Percentiles rank a stretch among this genome's conserved stretches.
Evolutionary conservation across 2,329 filamentous ascomycete genomes (phyloP).

Genomic region (Ramularia collo-cygni): DNA sequence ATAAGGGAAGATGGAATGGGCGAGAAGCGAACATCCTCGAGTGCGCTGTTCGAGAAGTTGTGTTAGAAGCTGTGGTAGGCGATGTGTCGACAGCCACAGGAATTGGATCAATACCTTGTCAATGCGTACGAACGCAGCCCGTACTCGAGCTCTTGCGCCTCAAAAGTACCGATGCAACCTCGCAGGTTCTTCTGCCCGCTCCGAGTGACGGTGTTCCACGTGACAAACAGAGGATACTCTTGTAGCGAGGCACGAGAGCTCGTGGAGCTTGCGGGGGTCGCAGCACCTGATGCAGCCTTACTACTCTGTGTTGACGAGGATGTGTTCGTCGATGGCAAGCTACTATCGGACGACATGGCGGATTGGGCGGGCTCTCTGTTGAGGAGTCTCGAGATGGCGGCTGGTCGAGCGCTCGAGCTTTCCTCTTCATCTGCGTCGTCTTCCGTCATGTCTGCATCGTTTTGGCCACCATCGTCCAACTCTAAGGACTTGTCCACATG

Average conservation of each 20-base stretch:
- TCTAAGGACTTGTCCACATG: conserved; percentile 32
- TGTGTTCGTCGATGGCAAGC: conserved; percentile 22
- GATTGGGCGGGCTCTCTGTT: conserved; percentile 16
- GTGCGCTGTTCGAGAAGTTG: conserved; percentile 41
- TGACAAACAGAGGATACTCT: conserved; percentile 76
- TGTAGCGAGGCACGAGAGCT: conserved; percentile 38
- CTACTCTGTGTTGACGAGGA: conserved; percentile 9
- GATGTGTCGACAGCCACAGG: conserved; percentile 1
- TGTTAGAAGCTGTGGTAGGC: conserved; percentile 1
- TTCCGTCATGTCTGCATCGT: conserved; percentile 23
- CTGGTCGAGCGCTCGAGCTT: conserved; percentile 26
- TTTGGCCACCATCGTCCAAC: conserved; percentile 33
- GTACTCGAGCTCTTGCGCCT: conserved; percentile 62
- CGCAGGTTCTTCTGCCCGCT: conserved; percentile 62
- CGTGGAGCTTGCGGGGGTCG: conserved; percentile 31
- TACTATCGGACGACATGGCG: conserved; percentile 24
- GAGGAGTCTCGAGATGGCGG: conserved; percentile 40
- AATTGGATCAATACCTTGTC: conserved; percentile 54
- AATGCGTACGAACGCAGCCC: conserved; percentile 76
- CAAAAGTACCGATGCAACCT: conserved; percentile 95
- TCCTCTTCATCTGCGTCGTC: conserved; percentile 18
- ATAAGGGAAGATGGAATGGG: conserved; percentile 62
- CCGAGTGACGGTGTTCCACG: conserved; percentile 73
- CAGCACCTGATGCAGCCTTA: conserved; percentile 13
- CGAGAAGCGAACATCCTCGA: conserved; percentile 56